Conservation (phyloP, 2,329 filamentous ascomycete genomes). For the Epichloe baconii region DNA sequence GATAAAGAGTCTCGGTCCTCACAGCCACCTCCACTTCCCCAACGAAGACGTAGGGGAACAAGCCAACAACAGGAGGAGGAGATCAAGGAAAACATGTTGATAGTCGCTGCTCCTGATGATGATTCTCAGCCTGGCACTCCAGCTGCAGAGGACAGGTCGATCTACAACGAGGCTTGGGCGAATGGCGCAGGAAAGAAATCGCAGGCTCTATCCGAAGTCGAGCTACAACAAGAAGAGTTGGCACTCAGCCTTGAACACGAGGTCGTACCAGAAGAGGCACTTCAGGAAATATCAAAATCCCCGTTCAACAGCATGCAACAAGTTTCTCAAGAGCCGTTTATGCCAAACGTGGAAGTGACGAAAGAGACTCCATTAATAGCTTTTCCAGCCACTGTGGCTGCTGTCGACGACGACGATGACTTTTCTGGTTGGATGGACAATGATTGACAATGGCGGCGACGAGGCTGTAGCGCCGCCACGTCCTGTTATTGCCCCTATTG, state of each 20-base stretch:
- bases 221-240: neutral
- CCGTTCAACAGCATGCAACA: neutral
- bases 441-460: conserved; percentile 1
- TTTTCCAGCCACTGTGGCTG: conserved; percentile 6
- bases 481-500: neutral
- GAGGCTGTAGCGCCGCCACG: neutral
- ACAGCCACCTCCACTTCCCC: conserved; percentile 34
- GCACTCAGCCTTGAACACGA: neutral
- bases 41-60: conserved; percentile 25
- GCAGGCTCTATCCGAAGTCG: conserved; percentile 6
- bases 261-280: neutral
- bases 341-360: neutral
- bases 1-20: conserved; percentile 13
- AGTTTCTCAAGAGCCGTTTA: neutral
- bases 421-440: conserved; percentile 18
- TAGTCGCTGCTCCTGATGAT: conserved; percentile 48
- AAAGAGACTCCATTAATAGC: conserved; percentile 6
- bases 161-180: conserved; percentile 9
- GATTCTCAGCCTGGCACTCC: conserved; percentile 49
- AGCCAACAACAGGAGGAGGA: conserved; percentile 22
- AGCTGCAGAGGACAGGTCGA: conserved; percentile 20
- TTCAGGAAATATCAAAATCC: neutral
- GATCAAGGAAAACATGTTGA: conserved; percentile 40
- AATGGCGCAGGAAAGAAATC: neutral
- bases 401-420: conserved; percentile 10